Conservation (phyloP, 352 stramenopile species). For the Vaucheria bursata region DNA sequence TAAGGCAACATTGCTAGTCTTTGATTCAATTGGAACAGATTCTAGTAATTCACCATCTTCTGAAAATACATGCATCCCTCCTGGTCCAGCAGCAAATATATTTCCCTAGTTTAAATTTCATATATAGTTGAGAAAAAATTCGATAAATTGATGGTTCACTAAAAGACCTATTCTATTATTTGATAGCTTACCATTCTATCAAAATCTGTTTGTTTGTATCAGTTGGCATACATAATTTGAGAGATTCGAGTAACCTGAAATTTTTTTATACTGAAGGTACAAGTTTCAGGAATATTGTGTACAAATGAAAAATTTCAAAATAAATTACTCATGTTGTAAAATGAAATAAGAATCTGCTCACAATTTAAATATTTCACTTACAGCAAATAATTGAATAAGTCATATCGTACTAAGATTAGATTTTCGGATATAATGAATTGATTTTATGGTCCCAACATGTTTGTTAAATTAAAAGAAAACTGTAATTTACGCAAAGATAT, state of each 20-base stretch:
- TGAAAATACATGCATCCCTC: slow-evolving; percentile 42
- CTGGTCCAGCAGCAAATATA: slow-evolving; percentile 41
- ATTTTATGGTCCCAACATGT: background rate
- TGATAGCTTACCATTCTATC: background rate
- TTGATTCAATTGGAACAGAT: slow-evolving; percentile 33
- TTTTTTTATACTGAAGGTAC: background rate
- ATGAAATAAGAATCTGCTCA: too few species aligned
- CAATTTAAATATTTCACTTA: too few species aligned
- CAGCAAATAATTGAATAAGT: too few species aligned
- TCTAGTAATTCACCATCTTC: slow-evolving; percentile 39
- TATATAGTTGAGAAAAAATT: background rate
- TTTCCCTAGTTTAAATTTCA: slow-evolving; percentile 23
- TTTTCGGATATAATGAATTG: background rate
- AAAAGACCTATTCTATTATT: too few species aligned
- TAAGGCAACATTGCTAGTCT: slow-evolving; percentile 45
- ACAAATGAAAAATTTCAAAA: too few species aligned
- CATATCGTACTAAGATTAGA: background rate
- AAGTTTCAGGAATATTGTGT: background rate
- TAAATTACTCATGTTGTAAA: too few species aligned
- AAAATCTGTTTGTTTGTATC: background rate
- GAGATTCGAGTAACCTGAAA: background rate
- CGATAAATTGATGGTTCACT: too few species aligned
- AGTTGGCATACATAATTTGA: background rate
- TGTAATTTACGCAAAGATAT: background rate
- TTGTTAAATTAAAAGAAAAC: background rate